Evolutionary conservation across 345 rosid species (phyloP).

Genomic region (Murraya paniculata): DNA sequence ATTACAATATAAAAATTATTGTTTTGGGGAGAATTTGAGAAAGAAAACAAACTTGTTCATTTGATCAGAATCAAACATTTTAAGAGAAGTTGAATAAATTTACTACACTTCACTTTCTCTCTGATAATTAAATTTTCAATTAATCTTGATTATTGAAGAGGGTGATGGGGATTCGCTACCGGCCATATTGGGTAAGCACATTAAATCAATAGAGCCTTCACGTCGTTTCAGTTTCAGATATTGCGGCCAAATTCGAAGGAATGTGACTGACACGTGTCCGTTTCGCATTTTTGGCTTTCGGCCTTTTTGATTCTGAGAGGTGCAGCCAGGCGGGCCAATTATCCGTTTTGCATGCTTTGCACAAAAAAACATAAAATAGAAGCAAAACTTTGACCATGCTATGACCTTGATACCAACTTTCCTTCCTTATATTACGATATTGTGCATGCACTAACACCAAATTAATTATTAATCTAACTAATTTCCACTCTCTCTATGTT

Average conservation of each 20-base stretch:
- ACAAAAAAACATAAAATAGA: conserved; percentile 31
- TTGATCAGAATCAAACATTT: background rate
- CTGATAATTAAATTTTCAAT: background rate
- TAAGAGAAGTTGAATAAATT: background rate
- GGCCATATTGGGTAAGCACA: conserved; percentile 27
- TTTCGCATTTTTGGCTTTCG: background rate
- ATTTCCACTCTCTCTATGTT: too few relatives aligned
- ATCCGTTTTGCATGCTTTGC: conserved; percentile 60
- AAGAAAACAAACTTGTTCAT: background rate
- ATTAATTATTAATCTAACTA: background rate
- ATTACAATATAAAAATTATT: background rate
- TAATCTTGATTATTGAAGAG: conserved; percentile 4
- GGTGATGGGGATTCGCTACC: conserved; percentile 29
- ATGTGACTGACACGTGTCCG: conserved; percentile 57
- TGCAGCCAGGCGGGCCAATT: conserved; percentile 32
- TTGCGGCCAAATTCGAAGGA: conserved; percentile 60
- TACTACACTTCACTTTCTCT: background rate
- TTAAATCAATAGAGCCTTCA: conserved; percentile 15
- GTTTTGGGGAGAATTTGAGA: background rate
- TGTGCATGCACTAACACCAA: background rate
- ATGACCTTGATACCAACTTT: conserved; percentile 18
- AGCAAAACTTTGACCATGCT: conserved; percentile 50
- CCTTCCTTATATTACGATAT: background rate
- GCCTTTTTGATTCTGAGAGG: background rate
- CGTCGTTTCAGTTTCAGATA: conserved; percentile 56